Conservation (phyloP, 1,284 basidiomycete genomes). For the Exobasidium cylindrosporum region DNA sequence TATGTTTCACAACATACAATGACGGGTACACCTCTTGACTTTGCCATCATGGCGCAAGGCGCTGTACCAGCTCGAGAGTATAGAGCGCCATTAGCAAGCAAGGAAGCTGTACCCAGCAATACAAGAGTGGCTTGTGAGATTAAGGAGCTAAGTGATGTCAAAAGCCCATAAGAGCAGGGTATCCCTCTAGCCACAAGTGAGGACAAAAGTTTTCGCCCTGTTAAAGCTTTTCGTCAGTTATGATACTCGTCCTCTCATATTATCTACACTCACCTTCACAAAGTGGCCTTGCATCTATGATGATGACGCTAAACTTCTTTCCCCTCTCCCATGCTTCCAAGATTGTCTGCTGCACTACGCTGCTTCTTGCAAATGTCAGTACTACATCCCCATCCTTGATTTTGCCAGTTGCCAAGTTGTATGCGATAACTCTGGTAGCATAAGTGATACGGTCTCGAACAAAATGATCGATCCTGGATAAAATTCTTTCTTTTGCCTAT, state of each 20-base stretch:
- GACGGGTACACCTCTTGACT: conserved; percentile 82
- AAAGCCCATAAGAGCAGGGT: conserved; percentile 83
- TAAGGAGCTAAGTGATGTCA: conserved; percentile 81
- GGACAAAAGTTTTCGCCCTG: conserved; percentile 75
- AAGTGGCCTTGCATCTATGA: conserved; percentile 91
- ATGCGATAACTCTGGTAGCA: conserved; percentile 89
- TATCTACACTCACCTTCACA: conserved; percentile 68
- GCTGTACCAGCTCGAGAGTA: conserved; percentile 93
- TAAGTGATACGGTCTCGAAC: conserved; percentile 89
- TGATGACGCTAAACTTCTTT: conserved; percentile 79
- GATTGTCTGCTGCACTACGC: conserved; percentile 86
- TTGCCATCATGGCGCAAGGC: conserved; percentile 91
- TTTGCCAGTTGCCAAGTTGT: conserved; percentile 76
- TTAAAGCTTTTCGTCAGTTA: too few relatives aligned
- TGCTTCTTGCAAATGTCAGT: conserved; percentile 89
- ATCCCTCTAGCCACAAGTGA: conserved; percentile 72
- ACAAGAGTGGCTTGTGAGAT: conserved; percentile 72
- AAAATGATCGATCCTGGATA: conserved; percentile 85
- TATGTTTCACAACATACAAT: conserved; percentile 98
- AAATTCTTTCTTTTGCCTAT: conserved; percentile 81
- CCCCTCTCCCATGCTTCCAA: conserved; percentile 67
- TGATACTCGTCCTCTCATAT: not conserved
- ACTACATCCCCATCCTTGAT: conserved; percentile 91
- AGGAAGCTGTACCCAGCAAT: conserved; percentile 85
- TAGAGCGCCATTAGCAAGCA: conserved; percentile 90